These are phyloP conservation scores for Annona squamosa DNA, from an alignment of 164 flowering plant species.

Conservation along the genomic window DNA sequence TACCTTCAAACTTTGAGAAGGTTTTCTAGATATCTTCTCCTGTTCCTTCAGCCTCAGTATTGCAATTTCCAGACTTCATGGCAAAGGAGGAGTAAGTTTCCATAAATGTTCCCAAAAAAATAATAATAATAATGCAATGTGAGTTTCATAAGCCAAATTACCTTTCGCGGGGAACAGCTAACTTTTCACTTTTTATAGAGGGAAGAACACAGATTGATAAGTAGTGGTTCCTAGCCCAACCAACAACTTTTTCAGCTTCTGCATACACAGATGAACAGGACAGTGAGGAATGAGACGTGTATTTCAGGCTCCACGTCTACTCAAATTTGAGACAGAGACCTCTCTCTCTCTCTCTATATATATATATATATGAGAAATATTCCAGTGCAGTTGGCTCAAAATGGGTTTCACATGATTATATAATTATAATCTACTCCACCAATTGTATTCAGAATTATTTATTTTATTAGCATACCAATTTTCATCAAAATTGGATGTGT, in stretches of 20 bases:
- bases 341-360: too few species aligned
- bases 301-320: background rate
- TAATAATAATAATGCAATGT: background rate
- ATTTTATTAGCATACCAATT: too few species aligned
- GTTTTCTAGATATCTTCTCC: slow-evolving; percentile 56
- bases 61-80: slow-evolving; percentile 79
- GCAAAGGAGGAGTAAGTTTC: slow-evolving; percentile 16
- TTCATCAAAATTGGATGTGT: too few species aligned
- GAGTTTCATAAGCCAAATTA: slow-evolving; percentile 13
- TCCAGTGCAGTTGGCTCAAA: too few species aligned
- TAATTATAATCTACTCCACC: too few species aligned
- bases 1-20: slow-evolving; percentile 85
- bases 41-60: slow-evolving; percentile 71
- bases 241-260: slow-evolving; percentile 96
- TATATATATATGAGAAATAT: too few species aligned
- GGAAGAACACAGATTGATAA: slow-evolving; percentile 61
- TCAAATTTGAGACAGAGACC: background rate
- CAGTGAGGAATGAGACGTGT: background rate
- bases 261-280: slow-evolving; percentile 11
- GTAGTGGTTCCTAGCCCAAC: slow-evolving; percentile 95
- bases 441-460: too few species aligned
- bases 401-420: too few species aligned
- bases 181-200: slow-evolving; percentile 52
- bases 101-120: background rate
- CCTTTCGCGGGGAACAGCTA: slow-evolving; percentile 77